Percentiles rank a stretch among this genome's conserved stretches.
phyloP scores from a whole-genome alignment of 176 grass and related monocot species.

The Eragrostis curvula region DNA sequence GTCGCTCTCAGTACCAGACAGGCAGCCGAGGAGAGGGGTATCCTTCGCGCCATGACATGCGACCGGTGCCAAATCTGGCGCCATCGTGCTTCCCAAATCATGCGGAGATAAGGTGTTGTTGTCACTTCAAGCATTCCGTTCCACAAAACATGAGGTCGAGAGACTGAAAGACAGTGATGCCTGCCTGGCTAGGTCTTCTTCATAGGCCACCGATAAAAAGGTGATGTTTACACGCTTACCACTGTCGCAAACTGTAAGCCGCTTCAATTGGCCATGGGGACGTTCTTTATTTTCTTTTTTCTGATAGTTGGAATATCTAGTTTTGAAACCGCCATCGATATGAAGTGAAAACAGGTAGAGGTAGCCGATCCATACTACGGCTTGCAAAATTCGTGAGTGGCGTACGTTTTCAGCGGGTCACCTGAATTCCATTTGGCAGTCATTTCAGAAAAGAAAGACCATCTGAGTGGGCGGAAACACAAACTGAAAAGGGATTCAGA shows the following conservation, averaged over 20 bases:
- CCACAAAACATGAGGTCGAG: background rate
- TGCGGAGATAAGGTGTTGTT: too few species aligned
- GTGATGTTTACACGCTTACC: background rate
- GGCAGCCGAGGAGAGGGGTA: background rate
- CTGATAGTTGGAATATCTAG: too few species aligned
- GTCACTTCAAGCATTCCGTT: too few species aligned
- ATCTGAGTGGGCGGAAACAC: background rate
- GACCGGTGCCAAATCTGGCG: background rate
- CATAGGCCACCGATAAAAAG: background rate
- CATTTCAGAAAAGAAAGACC: constrained; percentile 5
- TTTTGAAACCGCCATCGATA: background rate
- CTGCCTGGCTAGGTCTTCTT: background rate
- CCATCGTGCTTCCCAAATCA: background rate
- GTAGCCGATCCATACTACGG: too few species aligned
- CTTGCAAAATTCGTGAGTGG: background rate
- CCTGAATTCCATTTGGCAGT: constrained; percentile 2
- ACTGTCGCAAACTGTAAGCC: background rate
- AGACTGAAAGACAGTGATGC: too few species aligned
- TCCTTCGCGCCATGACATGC: background rate
- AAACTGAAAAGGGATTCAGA: background rate
- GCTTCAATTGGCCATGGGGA: background rate
- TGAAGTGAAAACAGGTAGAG: background rate
- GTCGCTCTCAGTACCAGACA: background rate
- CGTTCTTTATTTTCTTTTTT: too few species aligned
- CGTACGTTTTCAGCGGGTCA: background rate